Evolutionary conservation across 768 basidiomycete genomes (phyloP).

Genomic region (Leccinum olivaceopallidum): DNA sequence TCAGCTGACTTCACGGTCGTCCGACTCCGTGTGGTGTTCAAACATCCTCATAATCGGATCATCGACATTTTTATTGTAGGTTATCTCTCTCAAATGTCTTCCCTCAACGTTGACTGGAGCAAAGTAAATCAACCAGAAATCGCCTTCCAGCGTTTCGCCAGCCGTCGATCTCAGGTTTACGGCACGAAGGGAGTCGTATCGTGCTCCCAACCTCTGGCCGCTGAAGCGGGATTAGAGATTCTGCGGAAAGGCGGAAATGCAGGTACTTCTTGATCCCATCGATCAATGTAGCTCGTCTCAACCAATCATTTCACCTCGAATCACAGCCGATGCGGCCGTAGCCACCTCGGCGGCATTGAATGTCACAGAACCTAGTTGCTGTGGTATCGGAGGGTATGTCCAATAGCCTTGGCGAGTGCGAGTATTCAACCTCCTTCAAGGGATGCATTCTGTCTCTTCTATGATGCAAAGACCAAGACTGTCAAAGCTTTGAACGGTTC

Average conservation of each 20-base stretch:
- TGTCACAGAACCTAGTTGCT: conserved; percentile 83
- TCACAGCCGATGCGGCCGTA: conserved; percentile 87
- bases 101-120: conserved; percentile 48
- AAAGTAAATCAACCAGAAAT: conserved; percentile 70
- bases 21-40: conserved; percentile 4
- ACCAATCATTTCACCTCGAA: background rate
- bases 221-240: conserved; percentile 90
- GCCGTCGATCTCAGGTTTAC: conserved; percentile 85
- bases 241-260: conserved; percentile 94
- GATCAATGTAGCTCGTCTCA: conserved; percentile 1
- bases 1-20: conserved; percentile 2
- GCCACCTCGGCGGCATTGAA: conserved; percentile 92
- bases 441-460: conserved; percentile 93
- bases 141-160: conserved; percentile 70
- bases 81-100: conserved; percentile 21
- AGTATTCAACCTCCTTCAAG: conserved; percentile 38
- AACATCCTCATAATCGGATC: background rate
- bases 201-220: conserved; percentile 88
- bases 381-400: conserved; percentile 88
- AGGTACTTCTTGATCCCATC: conserved; percentile 48
- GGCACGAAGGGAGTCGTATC: conserved; percentile 87
- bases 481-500: conserved; percentile 94
- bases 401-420: background rate
- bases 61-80: conserved; percentile 1
- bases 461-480: conserved; percentile 75